These are phyloP conservation scores for Lunasporangiospora selenospora DNA, from an alignment of 192 early-diverging fungal species.

Conservation along the genomic window DNA sequence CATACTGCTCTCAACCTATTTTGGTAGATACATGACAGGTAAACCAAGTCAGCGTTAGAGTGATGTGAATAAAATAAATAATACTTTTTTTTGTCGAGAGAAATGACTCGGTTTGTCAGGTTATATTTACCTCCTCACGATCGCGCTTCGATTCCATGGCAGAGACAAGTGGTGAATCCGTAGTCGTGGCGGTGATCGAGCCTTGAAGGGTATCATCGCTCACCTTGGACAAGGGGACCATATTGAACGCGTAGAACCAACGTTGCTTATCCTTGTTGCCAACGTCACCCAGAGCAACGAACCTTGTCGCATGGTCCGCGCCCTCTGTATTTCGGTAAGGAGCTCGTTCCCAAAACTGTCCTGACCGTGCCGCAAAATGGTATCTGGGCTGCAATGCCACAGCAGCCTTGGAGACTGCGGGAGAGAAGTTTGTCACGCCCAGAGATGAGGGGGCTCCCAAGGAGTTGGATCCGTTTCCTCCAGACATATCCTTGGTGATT, in stretches of 20 bases:
- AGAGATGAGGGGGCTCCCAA: neutral
- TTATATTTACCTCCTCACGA: slow-evolving; percentile 11
- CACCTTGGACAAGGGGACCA: slow-evolving; percentile 65
- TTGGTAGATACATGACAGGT: neutral
- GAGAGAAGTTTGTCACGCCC: slow-evolving; percentile 23
- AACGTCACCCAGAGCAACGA: slow-evolving; percentile 81
- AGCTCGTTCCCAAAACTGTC: slow-evolving; percentile 82
- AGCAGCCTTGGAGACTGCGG: slow-evolving; percentile 53
- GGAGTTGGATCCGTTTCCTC: neutral
- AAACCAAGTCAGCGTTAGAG: neutral
- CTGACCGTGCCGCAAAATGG: slow-evolving; percentile 80
- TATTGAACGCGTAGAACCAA: slow-evolving; percentile 95
- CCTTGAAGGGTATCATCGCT: slow-evolving; percentile 22
- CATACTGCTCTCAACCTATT: slow-evolving; percentile 10
- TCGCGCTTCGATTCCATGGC: slow-evolving; percentile 32
- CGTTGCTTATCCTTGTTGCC: slow-evolving; percentile 71
- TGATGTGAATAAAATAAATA: neutral
- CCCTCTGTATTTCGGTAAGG: slow-evolving; percentile 74
- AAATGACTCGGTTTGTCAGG: neutral
- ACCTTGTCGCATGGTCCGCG: slow-evolving; percentile 74
- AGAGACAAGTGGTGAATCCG: slow-evolving; percentile 51
- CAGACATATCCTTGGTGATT: slow-evolving; percentile 42
- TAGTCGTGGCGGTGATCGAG: slow-evolving; percentile 58
- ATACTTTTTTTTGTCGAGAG: slow-evolving; percentile 8
- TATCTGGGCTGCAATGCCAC: slow-evolving; percentile 78